Percentiles rank a stretch among this genome's conserved stretches.
Evolutionary conservation across 129 eudicot genomes (phyloP).

Genomic region (Scalesia atractyloides): DNA sequence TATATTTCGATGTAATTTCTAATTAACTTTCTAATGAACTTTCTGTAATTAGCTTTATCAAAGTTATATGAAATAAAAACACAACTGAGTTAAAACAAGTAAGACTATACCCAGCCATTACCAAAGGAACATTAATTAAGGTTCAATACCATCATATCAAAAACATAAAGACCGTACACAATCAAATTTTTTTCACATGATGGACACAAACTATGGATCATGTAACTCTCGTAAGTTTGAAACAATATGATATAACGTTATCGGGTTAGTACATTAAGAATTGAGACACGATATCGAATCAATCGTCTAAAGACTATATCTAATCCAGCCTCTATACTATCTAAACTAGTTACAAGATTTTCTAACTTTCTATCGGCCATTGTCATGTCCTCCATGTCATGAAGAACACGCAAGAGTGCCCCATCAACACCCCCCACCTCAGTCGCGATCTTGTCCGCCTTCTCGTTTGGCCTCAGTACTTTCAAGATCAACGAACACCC

Average conservation of each 20-base stretch:
- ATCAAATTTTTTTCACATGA: no score
- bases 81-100: no score
- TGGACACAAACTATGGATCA: not conserved
- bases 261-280: conserved; percentile 45
- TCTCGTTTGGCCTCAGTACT: conserved; percentile 27
- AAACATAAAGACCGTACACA: no score
- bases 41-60: no score
- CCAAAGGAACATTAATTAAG: no score
- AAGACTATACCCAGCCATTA: no score
- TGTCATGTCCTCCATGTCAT: conserved; percentile 34
- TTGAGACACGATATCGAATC: conserved; percentile 47
- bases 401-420: conserved; percentile 35
- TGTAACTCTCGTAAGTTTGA: not conserved
- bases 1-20: no score
- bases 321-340: conserved; percentile 42
- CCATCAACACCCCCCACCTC: conserved; percentile 50
- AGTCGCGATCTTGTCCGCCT: conserved; percentile 24
- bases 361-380: conserved; percentile 41
- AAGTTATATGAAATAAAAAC: no score
- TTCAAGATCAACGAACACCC: conserved; percentile 47
- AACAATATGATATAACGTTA: conserved; percentile 5
- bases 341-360: conserved; percentile 38
- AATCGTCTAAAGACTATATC: conserved; percentile 37
- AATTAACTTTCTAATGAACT: no score
- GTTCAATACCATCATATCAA: no score